A percentile compares a stretch with the other conserved stretches of the same genome.
Conservation (phyloP, 2,329 filamentous ascomycete genomes). For the Aspergillus neotritici region DNA sequence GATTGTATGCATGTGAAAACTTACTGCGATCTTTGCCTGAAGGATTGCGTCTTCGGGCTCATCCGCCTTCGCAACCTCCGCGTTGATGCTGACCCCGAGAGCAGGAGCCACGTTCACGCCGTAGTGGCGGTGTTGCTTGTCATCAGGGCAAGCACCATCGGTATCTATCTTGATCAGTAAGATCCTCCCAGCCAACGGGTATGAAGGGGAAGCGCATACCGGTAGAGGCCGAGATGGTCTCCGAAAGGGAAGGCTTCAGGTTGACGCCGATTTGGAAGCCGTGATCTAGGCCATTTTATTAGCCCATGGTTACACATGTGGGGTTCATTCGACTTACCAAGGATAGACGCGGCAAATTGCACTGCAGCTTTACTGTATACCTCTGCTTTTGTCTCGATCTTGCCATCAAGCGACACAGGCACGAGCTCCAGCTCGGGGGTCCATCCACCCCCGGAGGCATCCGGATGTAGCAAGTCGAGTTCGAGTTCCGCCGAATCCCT, state of each 20-base stretch:
- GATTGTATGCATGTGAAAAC: neutral
- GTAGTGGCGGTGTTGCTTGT: neutral
- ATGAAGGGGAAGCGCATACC: constrained; percentile 8
- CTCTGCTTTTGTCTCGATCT: constrained; percentile 9
- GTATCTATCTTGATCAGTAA: constrained; percentile 10
- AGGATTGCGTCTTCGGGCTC: constrained; percentile 6
- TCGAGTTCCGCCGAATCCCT: constrained; percentile 16
- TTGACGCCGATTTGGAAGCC: constrained; percentile 17
- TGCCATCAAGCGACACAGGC: constrained; percentile 13
- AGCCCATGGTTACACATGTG: neutral
- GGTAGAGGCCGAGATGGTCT: constrained; percentile 8
- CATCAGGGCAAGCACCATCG: constrained; percentile 5
- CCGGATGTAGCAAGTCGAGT: constrained; percentile 14
- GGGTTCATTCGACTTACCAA: constrained; percentile 7
- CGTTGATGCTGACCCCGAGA: constrained; percentile 12
- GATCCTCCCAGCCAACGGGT: neutral
- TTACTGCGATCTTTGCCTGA: constrained; percentile 9
- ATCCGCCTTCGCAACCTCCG: constrained; percentile 8
- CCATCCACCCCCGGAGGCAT: constrained; percentile 13
- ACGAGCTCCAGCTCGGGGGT: constrained; percentile 8
- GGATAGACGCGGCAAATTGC: constrained; percentile 7
- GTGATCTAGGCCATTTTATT: constrained; percentile 8
- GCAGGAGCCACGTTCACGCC: constrained; percentile 4
- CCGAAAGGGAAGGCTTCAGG: constrained; percentile 13
- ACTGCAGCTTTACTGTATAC: constrained; percentile 13